Conservation (phyloP, 192 early-diverging fungal genomes). For the Mortierella hygrophila region DNA sequence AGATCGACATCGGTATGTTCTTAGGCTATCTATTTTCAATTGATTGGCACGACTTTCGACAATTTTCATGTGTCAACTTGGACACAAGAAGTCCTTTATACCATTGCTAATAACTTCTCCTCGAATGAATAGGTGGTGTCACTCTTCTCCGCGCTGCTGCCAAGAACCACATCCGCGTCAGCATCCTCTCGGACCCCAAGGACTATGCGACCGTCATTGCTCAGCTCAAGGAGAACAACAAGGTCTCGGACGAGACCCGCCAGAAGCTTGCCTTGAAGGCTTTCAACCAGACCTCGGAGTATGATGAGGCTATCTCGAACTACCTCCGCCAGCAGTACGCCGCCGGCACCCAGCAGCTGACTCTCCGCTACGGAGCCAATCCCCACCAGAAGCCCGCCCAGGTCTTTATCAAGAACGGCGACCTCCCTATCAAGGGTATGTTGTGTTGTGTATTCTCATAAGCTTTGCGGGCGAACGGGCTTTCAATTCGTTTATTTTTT, state of each 20-base stretch:
- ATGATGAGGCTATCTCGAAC: conserved; percentile 94
- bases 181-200: conserved; percentile 91
- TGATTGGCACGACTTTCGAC: not conserved
- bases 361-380: conserved; percentile 97
- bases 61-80: not conserved
- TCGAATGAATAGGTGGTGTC: conserved; percentile 81
- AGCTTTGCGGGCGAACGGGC: conserved; percentile 26
- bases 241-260: conserved; percentile 78
- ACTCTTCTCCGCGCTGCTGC: conserved; percentile 98
- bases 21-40: not conserved
- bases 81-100: too few relatives aligned
- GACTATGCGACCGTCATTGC: conserved; percentile 88
- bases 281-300: conserved; percentile 96
- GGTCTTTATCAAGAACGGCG: conserved; percentile 84
- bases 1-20: conserved; percentile 92
- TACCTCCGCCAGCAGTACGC: conserved; percentile 97
- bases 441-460: not conserved
- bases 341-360: conserved; percentile 78
- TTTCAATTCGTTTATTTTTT: conserved; percentile 35
- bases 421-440: conserved; percentile 82
- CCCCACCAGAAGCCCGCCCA: conserved; percentile 99
- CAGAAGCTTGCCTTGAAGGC: conserved; percentile 89
- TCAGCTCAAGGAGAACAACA: conserved; percentile 72
- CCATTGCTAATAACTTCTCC: not conserved
- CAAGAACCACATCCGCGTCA: conserved; percentile 98